These are phyloP conservation scores for Falciphora oryzae DNA, from an alignment of 2,329 filamentous ascomycete genomes.

Conservation along the genomic window DNA sequence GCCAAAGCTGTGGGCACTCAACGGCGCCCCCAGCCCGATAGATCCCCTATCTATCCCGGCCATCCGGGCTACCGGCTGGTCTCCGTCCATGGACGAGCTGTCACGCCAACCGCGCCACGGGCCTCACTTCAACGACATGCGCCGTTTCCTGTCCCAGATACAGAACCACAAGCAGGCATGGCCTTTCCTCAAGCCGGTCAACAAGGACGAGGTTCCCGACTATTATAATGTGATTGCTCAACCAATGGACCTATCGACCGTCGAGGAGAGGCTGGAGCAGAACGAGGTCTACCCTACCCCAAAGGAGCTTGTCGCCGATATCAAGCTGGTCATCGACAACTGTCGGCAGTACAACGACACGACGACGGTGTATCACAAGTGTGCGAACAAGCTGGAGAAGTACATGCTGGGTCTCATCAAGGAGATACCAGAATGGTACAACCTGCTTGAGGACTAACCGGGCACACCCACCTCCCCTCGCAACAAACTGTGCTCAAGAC, in stretches of 20 bases:
- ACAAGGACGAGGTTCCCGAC: slow-evolving; percentile 68
- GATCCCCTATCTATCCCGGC: slow-evolving; percentile 62
- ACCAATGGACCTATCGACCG: slow-evolving; percentile 69
- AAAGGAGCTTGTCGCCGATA: slow-evolving; percentile 67
- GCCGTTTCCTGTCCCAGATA: slow-evolving; percentile 68
- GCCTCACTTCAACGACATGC: slow-evolving; percentile 66
- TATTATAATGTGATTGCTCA: slow-evolving; percentile 76
- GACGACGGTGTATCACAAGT: slow-evolving; percentile 68
- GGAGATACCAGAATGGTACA: slow-evolving; percentile 63
- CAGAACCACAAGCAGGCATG: slow-evolving; percentile 67
- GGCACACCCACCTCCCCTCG: background rate
- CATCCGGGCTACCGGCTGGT: slow-evolving; percentile 68
- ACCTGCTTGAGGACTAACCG: slow-evolving; percentile 14
- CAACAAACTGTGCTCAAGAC: background rate
- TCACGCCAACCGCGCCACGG: slow-evolving; percentile 69
- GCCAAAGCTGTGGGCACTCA: slow-evolving; percentile 56
- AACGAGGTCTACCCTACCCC: slow-evolving; percentile 61
- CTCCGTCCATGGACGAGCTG: slow-evolving; percentile 69
- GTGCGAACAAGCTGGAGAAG: slow-evolving; percentile 63
- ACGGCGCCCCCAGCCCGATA: slow-evolving; percentile 48
- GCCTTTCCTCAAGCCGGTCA: slow-evolving; percentile 71
- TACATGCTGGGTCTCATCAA: slow-evolving; percentile 68
- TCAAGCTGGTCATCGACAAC: slow-evolving; percentile 66
- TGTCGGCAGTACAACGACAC: slow-evolving; percentile 71
- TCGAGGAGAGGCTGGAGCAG: slow-evolving; percentile 68